Base-by-base conservation (phyloP, 139 green algal genomes). In the Chlamydomonas schloesseri region DNA sequence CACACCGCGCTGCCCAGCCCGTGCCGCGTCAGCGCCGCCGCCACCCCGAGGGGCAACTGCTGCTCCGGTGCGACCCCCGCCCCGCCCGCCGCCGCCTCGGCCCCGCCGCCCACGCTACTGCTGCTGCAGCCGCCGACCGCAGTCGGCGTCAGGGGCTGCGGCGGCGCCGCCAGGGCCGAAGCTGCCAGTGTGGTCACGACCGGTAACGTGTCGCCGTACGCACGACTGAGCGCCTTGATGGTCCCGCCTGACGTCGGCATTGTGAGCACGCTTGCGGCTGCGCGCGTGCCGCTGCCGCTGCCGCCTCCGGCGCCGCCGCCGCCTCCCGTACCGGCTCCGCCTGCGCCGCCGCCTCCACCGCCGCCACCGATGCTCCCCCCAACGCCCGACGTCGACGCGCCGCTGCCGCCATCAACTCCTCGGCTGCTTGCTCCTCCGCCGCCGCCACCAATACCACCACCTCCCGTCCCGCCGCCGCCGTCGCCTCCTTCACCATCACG, bases 31-130 rank as follows among this genome's bases (percentile, higher is more conserved):
- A 91, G 65, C 4, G 67, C 55, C 14, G 78, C 71, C 23, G 78
- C 42, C 72, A 91, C 83, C 0, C 26, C 67, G 10, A 71, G 60
- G 55, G 81, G 79, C 80, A 58, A 65, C 83, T 60, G 53, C 53
- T 31, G 37, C 29, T 4, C 62, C 37, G 58, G 58, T 24, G 57
- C 9, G 31, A 17, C 20, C 46, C 64, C 47, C 53, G 62, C 68
- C 67, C 50, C 50, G 62, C 20, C 28, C 6, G n/a, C 50, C 6
- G 9, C 14, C 53, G 73, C 33, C 21, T 10, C 33, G 9, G 37
- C 15, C 5, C 28, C 47, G 37, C 17, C 26, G 37, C 17, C 26
- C 65, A 9, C 29, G 62, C 24, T 50, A 47, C 36, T 29, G 60
- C 26, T 34, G 57, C 18, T 20, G 8, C n/a, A 50, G 17, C 29